A percentile compares a stretch with the other conserved stretches of the same genome.
phyloP scores from a whole-genome alignment of 345 rosid genomes.

The Pelargonium nanum region DNA sequence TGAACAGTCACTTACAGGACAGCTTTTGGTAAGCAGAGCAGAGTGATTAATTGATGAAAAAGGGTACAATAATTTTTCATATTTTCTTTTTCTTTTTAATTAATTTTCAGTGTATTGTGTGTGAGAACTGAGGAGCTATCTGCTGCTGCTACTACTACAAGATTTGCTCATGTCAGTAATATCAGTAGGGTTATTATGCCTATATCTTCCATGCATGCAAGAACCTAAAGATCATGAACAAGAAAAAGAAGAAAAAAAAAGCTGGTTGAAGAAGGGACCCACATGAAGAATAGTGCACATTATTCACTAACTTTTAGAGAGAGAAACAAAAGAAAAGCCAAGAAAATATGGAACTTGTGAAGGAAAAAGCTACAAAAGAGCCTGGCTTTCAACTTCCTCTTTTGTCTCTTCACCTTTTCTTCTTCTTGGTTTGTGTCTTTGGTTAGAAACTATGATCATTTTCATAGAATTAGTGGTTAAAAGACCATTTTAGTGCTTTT shows the following conservation, averaged over 20 bases:
- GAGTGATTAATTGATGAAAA: background rate
- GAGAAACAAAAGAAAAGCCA: slow-evolving; percentile 14
- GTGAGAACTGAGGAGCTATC: background rate
- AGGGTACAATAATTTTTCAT: background rate
- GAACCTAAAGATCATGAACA: background rate
- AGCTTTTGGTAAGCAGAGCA: background rate
- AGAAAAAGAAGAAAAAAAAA: background rate
- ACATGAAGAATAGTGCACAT: no score
- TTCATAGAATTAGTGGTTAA: no score
- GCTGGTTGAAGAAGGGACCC: background rate
- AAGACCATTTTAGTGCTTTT: background rate
- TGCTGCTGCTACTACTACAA: background rate
- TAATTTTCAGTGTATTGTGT: background rate
- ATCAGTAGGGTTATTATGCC: no score
- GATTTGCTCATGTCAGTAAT: background rate
- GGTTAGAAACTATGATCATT: background rate
- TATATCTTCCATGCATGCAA: background rate
- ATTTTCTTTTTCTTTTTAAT: no score
- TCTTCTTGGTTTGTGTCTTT: no score
- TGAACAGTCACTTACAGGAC: background rate
- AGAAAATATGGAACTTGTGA: slow-evolving; percentile 2
- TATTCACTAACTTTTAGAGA: no score
- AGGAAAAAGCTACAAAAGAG: background rate
- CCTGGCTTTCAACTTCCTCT: slow-evolving; percentile 31
- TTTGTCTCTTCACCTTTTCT: slow-evolving; percentile 30